These are phyloP conservation scores for Polygonum aviculare DNA, from an alignment of 148 eudicot genomes.

Conservation along the genomic window DNA sequence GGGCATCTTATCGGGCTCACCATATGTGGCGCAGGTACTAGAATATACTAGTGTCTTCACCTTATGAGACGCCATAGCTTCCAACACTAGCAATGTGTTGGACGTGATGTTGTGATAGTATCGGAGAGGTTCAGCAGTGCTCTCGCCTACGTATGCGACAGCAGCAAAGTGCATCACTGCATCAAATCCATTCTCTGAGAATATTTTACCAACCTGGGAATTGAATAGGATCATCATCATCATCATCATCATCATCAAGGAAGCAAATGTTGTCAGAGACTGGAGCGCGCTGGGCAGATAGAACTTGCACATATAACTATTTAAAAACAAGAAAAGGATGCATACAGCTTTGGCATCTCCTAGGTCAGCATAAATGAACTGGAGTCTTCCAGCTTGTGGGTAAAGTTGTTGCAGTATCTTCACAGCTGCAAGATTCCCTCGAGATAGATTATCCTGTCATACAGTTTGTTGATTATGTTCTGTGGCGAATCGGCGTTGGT, in stretches of 20 bases:
- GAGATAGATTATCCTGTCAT: constrained; percentile 76
- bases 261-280: constrained; percentile 4
- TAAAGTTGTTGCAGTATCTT: constrained; percentile 60
- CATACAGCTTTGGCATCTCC: constrained; percentile 87
- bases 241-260: constrained; percentile 23
- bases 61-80: constrained; percentile 77
- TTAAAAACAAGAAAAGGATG: constrained; percentile 29
- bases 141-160: constrained; percentile 97
- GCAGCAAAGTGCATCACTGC: constrained; percentile 98
- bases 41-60: constrained; percentile 81
- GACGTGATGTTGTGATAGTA: constrained; percentile 97
- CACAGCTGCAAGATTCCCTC: constrained; percentile 82
- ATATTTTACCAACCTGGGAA: constrained; percentile 61
- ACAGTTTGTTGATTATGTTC: neutral
- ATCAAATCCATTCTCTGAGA: constrained; percentile 84
- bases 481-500: no score
- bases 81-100: constrained; percentile 68
- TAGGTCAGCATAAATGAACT: constrained; percentile 77
- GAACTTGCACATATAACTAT: no score
- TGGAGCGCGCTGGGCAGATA: neutral
- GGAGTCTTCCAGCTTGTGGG: constrained; percentile 78
- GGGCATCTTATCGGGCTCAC: constrained; percentile 96
- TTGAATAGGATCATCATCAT: neutral
- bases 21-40: constrained; percentile 97
- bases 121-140: constrained; percentile 85